Evolutionary conservation across 371 early-diverging fungal species (phyloP), one percentile per base, ranked within the genome.

Genomic region (Mucor plumbeus): DNA sequence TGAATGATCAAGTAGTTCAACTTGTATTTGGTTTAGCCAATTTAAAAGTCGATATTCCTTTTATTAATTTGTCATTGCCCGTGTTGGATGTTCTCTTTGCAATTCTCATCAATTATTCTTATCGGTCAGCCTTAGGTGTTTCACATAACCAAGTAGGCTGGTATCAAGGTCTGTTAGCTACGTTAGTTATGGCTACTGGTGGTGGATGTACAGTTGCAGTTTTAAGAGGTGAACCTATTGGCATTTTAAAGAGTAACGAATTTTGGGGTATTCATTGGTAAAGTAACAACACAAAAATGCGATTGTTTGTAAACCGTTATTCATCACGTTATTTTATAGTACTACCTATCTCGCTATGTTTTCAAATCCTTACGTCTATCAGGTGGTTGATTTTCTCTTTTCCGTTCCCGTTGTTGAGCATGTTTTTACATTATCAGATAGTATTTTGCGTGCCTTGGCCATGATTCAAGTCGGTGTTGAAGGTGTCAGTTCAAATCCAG

Each of bases 111-210:
- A 68, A 83, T 21, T 84, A 85, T 65, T 77, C 79, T 9, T 88
- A 88, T 61, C 82, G 86, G 13, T 75, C 77, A 44, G 82, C 83
- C 2, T 68, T 88, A 7, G 82, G 83, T 14, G 78, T 76, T 5
- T 78, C 71, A 21, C 76, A 79, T 66, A 66, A 60, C 9, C 72
- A 76, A 41, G 73, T 83, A 62, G 81, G 81, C 10, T 83, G 83
- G 83, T 77, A 77, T 19, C 88, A 87, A 57, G 86, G 84, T 14
- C 64, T 84, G 8, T 47, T 87, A n/a, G 85, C 88, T 9, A 81
- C 84, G 10, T 61, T 85, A 4, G 79, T 82, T 26, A 86, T 86
- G 84, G 72, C 85, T 31, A 77, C 83, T 13, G 88, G 88, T 44
- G 88, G 88, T 43, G 86, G 86, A 7, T 85, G 75, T 44, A 81